Conservation (phyloP, 805 yeast species). For the Saturnispora gosingensis region DNA sequence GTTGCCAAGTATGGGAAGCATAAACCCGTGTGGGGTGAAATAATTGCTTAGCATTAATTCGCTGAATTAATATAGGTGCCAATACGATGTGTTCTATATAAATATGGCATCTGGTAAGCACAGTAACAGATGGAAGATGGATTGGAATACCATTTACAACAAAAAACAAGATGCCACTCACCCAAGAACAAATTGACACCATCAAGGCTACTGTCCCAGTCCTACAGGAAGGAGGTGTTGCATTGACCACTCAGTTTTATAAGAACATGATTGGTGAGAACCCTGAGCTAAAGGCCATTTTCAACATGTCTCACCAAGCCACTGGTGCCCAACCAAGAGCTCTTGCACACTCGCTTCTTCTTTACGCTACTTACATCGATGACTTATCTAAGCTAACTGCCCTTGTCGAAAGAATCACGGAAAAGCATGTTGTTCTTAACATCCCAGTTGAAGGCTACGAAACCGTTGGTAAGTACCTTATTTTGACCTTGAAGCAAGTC, state of each 20-base stretch:
- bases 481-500: conserved; percentile 43
- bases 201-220: conserved; percentile 31
- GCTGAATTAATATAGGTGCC: not conserved
- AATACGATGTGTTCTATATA: not conserved
- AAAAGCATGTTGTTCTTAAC: conserved; percentile 58
- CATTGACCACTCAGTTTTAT: conserved; percentile 47
- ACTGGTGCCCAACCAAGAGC: conserved; percentile 52
- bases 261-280: conserved; percentile 41
- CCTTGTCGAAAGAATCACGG: conserved; percentile 50
- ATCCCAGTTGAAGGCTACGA: conserved; percentile 58
- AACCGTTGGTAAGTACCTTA: conserved; percentile 50
- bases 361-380: conserved; percentile 56
- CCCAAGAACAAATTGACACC: not conserved
- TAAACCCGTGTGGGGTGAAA: not conserved
- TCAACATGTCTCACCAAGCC: conserved; percentile 51
- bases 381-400: conserved; percentile 43
- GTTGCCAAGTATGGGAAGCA: not conserved
- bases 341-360: conserved; percentile 50
- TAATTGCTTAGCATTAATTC: not conserved
- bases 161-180: not conserved
- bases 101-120: not conserved
- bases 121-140: not conserved
- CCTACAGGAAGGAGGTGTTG: conserved; percentile 45
- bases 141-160: not conserved
- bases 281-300: conserved; percentile 49